Base-by-base conservation (phyloP, 2,329 filamentous ascomycete species). In the Sphaerostilbella broomeana region DNA sequence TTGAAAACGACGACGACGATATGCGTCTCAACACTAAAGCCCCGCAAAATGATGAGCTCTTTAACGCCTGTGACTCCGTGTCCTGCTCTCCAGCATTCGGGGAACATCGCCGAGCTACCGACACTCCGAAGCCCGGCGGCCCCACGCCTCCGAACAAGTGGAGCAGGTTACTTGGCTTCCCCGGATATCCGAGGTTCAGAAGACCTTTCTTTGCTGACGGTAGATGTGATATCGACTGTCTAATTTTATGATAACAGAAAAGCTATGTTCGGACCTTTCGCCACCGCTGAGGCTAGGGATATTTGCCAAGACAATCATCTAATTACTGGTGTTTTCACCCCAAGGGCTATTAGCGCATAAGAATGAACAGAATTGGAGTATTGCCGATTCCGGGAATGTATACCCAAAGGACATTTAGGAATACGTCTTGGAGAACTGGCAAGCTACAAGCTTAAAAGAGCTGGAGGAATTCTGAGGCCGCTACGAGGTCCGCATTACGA, bases 291-390 rank as follows among this genome's bases (percentile, higher is more conserved):
- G n/a, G 30, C 30, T 27, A 22, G 35, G 3, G 19, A 37, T 2
- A 25, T 37, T 20, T 37, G 35, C 26, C 26, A 37, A 8, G 9
- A 30, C 6, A 16, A 20, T 20, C 38, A n/a, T 11, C 37, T 73
- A 30, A 13, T 33, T 18, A 33, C 3, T 11, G 0, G 1, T 13
- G 30, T 9, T 24, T n/a, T 15, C 7, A 10, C 17, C 10, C 9
- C 18, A 33, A 20, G 15, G 30, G 18, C 15, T 13, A 20, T 13
- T 21, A 15, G 12, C 13, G n/a, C 22, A 21, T 31, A 20, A 15
- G n/a, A 30, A 11, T 9, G 28, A 18, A 9, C 28, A 15, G 28
- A 30, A 30, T 15, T 30, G 28, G 28, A 18, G 19, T 15, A 30
- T 15, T 4, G 17, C 15, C 28, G 19, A 30, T 18, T 30, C 19